phyloP scores from a whole-genome alignment of 2,329 filamentous ascomycete species.

The Phialophora tarda region DNA sequence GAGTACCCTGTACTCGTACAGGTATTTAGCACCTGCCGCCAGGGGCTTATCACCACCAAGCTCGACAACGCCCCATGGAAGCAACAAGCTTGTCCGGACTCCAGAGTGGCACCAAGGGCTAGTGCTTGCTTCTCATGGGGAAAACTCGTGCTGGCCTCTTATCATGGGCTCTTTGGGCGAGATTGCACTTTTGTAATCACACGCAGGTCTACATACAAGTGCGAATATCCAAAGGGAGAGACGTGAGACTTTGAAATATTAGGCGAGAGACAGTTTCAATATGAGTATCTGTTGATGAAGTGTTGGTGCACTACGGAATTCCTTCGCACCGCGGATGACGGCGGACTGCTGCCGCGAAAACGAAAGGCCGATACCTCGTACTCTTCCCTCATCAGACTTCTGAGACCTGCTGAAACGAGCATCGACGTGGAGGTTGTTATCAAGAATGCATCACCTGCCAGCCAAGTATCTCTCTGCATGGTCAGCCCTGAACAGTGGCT shows the following conservation, averaged over 20 bases:
- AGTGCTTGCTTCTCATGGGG: no score
- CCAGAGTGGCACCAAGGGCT: not conserved
- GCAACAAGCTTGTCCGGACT: not conserved
- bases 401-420: not conserved
- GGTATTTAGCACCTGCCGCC: not conserved
- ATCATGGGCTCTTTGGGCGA: not conserved
- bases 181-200: not conserved
- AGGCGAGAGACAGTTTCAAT: not conserved
- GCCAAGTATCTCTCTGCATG: not conserved
- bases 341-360: not conserved
- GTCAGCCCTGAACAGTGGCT: not conserved
- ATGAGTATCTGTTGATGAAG: not conserved
- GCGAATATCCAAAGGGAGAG: not conserved
- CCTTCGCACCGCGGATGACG: not conserved
- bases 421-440: not conserved
- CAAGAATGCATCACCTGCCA: not conserved
- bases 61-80: not conserved
- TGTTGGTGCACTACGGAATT: not conserved
- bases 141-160: not conserved
- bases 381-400: not conserved
- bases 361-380: not conserved
- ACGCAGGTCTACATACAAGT: not conserved
- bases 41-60: conserved; percentile 9
- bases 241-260: not conserved
- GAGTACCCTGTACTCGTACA: no score